Evolutionary conservation across 1,139 yeast genomes (phyloP), one percentile per base, ranked within the genome.

Genomic region (Geotrichum armillariae): DNA sequence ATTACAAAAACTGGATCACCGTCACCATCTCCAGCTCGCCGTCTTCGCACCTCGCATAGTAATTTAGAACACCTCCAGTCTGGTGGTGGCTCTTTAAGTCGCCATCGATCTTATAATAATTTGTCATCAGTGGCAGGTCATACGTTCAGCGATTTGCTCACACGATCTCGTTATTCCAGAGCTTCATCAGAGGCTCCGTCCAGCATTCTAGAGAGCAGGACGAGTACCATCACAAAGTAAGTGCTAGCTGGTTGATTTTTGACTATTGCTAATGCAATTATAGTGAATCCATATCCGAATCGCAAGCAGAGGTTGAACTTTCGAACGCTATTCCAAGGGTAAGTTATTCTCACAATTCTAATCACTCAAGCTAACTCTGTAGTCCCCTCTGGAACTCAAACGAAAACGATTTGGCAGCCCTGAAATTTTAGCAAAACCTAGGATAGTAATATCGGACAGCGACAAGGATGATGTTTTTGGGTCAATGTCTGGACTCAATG

Each of bases 191-290:
- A 35, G 17, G 29, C 38, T 12, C 38, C 41, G 6, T 25, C 41
- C 12, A 45, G 43, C 33, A 37, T 37, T 5, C 14, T 37, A 11
- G 42, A 35, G 17, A 45, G 47, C 33, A 37, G 47, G 18, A 37
- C 47, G 12, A 45, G 47, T 34, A 45, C 47, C 1, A 27, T 45
- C 23, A 45, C 47, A 4, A 45, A 32, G 45, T 41, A 41, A 21
- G 45, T 41, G 17, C 9, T 12, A 14, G 12, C 27, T n/a, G 4
- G 23, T 16, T n/a, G 12, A 8, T 8, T 5, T 39, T 27, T n/a
- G 6, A 4, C 11, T n/a, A 14, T 34, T 34, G 12, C 37, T 34
- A 34, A 34, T 21, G 29, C 11, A 7, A 9, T 4, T 8, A 20
- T 32, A 41, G 45, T 41, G 45, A 32, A n/a, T 41, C 45, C 14